Evolutionary conservation across 2,329 filamentous ascomycete species (phyloP), one percentile per base, ranked within the genome.

Genomic region (Fusarium sp.): DNA sequence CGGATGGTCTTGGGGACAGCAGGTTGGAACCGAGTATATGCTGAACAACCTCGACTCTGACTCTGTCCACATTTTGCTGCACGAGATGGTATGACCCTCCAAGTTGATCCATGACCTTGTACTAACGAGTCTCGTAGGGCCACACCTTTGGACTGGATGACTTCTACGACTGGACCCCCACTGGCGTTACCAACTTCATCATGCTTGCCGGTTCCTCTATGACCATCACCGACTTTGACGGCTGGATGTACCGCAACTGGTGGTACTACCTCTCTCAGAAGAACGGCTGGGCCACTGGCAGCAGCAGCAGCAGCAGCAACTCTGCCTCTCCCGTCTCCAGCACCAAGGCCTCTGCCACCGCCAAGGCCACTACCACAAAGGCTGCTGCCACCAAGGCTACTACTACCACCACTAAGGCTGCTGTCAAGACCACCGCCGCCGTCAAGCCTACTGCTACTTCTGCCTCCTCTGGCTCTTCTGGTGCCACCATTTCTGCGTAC

Each of bases 171-270:
- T 87, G 84, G 84, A 84, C 80, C 5, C 84, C 85, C 0, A 80
- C 79, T 2, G 84, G 84, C 6, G 72, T 83, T 11, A 76, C 77
- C 18, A 84, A 82, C 72, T 87, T 87, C 75, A 82, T 87, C 68
- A 87, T 87, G 85, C 74, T 82, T 45, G 83, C 85, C 24, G 85
- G 85, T 6, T 81, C 82, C 45, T 79, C 85, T 1, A 80, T 75
- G 35, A 72, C 80, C 58, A 82, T 87, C 54, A 87, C 85, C 6
- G 84, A 86, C 47, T 87, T 87, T 62, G 85, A 86, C 67, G 84
- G 82, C 31, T 87, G 85, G 85, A 87, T 87, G 85, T 78, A 82
- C 57, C 80, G 85, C 22, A 84, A 86, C 74, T 87, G 84, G 83
- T 87, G 84, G 84, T 79, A 80, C 68, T 76, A 80, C 65, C 71